phyloP scores from a whole-genome alignment of 2,329 filamentous ascomycete genomes.

The Acrocalymma vagum region DNA sequence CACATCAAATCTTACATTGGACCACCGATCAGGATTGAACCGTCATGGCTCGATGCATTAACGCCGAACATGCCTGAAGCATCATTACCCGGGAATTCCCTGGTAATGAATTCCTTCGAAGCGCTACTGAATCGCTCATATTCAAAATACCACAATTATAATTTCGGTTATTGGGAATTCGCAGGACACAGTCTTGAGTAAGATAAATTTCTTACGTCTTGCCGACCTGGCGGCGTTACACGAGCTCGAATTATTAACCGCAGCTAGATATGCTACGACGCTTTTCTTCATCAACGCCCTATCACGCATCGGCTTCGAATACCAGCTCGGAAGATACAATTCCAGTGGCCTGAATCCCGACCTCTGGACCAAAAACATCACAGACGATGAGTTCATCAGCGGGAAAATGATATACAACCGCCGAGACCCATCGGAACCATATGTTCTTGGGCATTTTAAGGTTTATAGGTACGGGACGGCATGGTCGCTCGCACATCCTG shows the following conservation, averaged over 20 bases:
- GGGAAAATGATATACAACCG: background rate
- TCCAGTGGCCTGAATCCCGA: background rate
- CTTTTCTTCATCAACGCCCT: constrained; percentile 7
- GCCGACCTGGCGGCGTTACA: background rate
- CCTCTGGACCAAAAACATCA: background rate
- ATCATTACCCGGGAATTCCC: background rate
- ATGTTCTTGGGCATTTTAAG: background rate
- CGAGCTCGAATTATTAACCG: too few relatives aligned
- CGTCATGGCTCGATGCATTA: constrained; percentile 4
- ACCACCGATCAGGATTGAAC: background rate
- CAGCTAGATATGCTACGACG: constrained; percentile 7
- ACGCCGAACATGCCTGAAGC: constrained; percentile 2
- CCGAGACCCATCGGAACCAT: background rate
- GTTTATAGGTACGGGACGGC: constrained; percentile 7
- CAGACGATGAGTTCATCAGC: constrained; percentile 5
- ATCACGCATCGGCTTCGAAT: constrained; percentile 5
- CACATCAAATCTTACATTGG: constrained; percentile 1
- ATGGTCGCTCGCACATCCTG: background rate
- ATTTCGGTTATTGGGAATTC: background rate
- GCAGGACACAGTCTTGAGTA: background rate
- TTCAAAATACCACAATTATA: background rate
- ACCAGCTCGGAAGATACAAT: background rate
- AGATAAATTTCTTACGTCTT: background rate
- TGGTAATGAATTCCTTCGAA: constrained; percentile 5
- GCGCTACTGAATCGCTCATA: constrained; percentile 4